phyloP scores from a whole-genome alignment of 2,329 filamentous ascomycete species.

The Curvularia spicifera region DNA sequence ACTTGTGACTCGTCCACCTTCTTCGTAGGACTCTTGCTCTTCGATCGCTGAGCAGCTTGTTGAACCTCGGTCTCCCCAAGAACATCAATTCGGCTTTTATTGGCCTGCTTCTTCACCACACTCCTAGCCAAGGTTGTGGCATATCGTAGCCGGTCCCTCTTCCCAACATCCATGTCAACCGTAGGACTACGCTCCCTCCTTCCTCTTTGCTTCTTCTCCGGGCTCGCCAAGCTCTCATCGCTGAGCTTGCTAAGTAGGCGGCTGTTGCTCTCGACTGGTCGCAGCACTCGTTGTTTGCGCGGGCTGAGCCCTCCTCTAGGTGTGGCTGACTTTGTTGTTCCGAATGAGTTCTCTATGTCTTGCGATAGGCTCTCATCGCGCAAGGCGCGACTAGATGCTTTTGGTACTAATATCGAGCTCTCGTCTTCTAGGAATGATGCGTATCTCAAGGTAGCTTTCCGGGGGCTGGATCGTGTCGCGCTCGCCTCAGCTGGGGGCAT shows the following conservation, averaged over 20 bases:
- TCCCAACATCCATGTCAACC: conserved; percentile 26
- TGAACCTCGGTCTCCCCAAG: conserved; percentile 20
- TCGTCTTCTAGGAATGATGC: conserved; percentile 27
- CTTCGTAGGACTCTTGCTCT: conserved; percentile 13
- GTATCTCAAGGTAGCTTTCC: conserved; percentile 29
- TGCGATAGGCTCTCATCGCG: conserved; percentile 31
- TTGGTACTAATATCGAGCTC: conserved; percentile 33
- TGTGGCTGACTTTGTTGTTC: conserved; percentile 28
- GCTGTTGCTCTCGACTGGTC: conserved; percentile 43
- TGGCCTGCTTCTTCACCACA: conserved; percentile 30
- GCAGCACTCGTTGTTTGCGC: conserved; percentile 43
- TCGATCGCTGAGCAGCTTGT: conserved; percentile 16
- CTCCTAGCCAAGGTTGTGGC: conserved; percentile 40
- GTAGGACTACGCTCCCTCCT: conserved; percentile 25
- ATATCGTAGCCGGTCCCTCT: conserved; percentile 29
- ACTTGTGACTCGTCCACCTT: conserved; percentile 16
- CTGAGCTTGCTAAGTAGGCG: conserved; percentile 37
- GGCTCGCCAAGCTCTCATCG: conserved; percentile 39
- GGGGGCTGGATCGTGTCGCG: conserved; percentile 36
- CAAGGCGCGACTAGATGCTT: conserved; percentile 34
- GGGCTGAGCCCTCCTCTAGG: conserved; percentile 25
- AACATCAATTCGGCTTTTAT: conserved; percentile 25
- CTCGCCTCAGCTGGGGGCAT: conserved; percentile 26
- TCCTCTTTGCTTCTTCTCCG: conserved; percentile 32
- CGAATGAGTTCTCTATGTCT: conserved; percentile 33